A percentile compares a stretch with the other conserved stretches of the same genome.
These are phyloP conservation scores for Vicia faba DNA, from an alignment of 306 rosid species.

Conservation along the genomic window DNA sequence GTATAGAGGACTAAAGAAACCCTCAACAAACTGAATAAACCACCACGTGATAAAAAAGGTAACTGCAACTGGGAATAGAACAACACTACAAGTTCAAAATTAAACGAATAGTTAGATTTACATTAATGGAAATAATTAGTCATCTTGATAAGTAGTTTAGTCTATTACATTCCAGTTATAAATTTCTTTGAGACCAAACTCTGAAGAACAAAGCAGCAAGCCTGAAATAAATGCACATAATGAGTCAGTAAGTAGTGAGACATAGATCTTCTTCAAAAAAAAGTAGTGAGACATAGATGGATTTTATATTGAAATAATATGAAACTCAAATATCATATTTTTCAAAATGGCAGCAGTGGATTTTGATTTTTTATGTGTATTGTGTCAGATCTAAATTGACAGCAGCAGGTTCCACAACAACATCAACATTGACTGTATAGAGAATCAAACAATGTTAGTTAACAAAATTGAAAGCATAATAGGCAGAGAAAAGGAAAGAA, in stretches of 20 bases:
- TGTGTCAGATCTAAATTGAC: too few species aligned
- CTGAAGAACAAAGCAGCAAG: constrained; percentile 88
- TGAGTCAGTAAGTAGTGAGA: constrained; percentile 27
- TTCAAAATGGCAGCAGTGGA: too few species aligned
- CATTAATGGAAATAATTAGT: neutral
- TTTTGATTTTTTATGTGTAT: too few species aligned
- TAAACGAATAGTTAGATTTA: constrained; percentile 34
- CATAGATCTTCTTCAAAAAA: too few species aligned
- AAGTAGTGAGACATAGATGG: too few species aligned
- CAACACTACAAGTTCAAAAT: constrained; percentile 71
- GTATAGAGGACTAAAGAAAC: constrained; percentile 89
- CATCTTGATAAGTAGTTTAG: constrained; percentile 26
- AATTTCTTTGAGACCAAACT: constrained; percentile 95
- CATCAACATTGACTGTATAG: too few species aligned
- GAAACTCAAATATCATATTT: too few species aligned
- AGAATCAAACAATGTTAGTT: too few species aligned
- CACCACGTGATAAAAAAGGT: constrained; percentile 92
- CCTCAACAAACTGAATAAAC: constrained; percentile 91
- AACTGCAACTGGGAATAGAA: constrained; percentile 90
- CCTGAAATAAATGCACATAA: constrained; percentile 52
- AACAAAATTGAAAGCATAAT: too few species aligned
- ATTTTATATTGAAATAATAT: too few species aligned
- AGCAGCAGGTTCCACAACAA: too few species aligned
- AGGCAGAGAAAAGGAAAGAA: too few species aligned
- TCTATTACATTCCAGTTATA: constrained; percentile 90